A percentile compares a stretch with the other conserved stretches of the same genome.
Evolutionary conservation across 352 stramenopile species (phyloP).

Genomic region (Globisporangium polare): DNA sequence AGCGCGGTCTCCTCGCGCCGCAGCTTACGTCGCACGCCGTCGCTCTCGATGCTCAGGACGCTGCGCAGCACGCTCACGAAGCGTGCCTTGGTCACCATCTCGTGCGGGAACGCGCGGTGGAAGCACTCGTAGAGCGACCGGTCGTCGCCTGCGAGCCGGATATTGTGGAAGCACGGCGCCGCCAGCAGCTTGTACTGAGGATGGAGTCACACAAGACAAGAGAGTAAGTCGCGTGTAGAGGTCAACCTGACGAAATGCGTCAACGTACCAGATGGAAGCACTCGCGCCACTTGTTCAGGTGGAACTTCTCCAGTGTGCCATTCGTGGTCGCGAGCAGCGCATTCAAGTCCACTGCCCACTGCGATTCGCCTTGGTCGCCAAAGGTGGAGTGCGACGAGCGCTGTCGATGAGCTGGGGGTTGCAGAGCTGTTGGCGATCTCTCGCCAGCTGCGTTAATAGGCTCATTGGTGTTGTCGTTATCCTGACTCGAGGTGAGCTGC

Average conservation of each 20-base stretch:
- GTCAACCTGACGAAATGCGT: too few species aligned
- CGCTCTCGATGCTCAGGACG: slow-evolving; percentile 38
- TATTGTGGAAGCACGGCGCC: slow-evolving; percentile 35
- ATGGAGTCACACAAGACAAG: too few species aligned
- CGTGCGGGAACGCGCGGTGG: slow-evolving; percentile 62
- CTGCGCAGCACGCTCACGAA: slow-evolving; percentile 62
- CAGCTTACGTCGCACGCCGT: slow-evolving; percentile 19
- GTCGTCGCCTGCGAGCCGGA: slow-evolving; percentile 55
- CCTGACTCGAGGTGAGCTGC: background rate
- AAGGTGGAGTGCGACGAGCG: background rate
- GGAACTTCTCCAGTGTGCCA: slow-evolving; percentile 56
- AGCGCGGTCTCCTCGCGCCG: slow-evolving; percentile 26
- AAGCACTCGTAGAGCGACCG: slow-evolving; percentile 67
- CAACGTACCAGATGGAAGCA: slow-evolving; percentile 44
- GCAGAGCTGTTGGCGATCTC: background rate
- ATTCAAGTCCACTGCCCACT: slow-evolving; percentile 10
- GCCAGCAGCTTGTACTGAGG: slow-evolving; percentile 35
- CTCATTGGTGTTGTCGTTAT: background rate
- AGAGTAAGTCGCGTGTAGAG: too few species aligned
- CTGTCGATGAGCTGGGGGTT: background rate
- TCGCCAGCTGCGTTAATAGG: background rate
- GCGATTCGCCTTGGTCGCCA: background rate
- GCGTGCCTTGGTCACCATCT: slow-evolving; percentile 61
- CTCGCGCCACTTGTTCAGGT: slow-evolving; percentile 62
- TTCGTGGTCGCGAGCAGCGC: slow-evolving; percentile 19